A percentile compares a stretch with the other conserved stretches of the same genome.
Evolutionary conservation across 2,329 filamentous ascomycete genomes (phyloP).

Genomic region (Sordariomycetes sp.): DNA sequence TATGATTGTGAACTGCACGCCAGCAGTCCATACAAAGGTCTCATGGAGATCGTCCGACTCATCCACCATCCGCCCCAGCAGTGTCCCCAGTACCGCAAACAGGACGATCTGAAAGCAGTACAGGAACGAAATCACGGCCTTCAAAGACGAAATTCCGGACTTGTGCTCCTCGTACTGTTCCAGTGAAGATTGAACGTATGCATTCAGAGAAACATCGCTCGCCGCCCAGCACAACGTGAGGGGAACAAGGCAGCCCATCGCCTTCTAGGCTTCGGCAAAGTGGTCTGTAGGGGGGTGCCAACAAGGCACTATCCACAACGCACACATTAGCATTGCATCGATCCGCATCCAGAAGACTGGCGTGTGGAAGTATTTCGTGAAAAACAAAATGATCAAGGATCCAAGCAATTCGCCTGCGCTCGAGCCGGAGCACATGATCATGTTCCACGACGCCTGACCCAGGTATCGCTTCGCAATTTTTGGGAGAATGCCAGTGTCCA

Average conservation of each 20-base stretch:
- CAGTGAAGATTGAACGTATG: conserved; percentile 41
- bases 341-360: conserved; percentile 41
- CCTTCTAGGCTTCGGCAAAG: conserved; percentile 11
- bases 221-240: conserved; percentile 41
- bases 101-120: conserved; percentile 39
- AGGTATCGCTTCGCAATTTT: conserved; percentile 35
- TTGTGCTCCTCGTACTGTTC: conserved; percentile 31
- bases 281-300: conserved; percentile 29
- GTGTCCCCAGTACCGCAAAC: conserved; percentile 32
- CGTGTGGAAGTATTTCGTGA: conserved; percentile 36
- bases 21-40: conserved; percentile 32
- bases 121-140: conserved; percentile 41
- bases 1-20: conserved; percentile 37
- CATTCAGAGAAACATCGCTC: conserved; percentile 38
- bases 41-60: conserved; percentile 33
- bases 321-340: conserved; percentile 33
- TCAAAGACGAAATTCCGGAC: conserved; percentile 35
- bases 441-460: conserved; percentile 35
- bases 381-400: conserved; percentile 36
- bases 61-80: conserved; percentile 22
- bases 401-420: conserved; percentile 41
- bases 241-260: conserved; percentile 36
- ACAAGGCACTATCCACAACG: conserved; percentile 38
- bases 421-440: conserved; percentile 40
- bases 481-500: conserved; percentile 37